Conservation (phyloP, 2,329 filamentous ascomycete species). For the Diaporthe vexans region DNA sequence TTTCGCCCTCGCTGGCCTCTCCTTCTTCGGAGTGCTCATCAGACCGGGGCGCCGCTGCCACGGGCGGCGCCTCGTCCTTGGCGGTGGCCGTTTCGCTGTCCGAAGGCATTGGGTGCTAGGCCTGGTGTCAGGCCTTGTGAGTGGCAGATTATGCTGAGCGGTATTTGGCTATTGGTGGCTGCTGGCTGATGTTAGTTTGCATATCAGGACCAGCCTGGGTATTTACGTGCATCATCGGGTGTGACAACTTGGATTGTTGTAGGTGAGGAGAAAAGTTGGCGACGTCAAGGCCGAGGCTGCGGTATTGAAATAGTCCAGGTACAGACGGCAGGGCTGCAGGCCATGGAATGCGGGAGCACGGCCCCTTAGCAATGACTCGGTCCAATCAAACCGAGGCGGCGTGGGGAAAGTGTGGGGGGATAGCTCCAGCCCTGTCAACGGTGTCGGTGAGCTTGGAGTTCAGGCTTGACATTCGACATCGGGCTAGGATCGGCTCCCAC, state of each 20-base stretch:
- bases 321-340: slow-evolving; percentile 32
- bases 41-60: slow-evolving; percentile 25
- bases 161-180: slow-evolving; percentile 12
- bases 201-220: slow-evolving; percentile 36
- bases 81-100: slow-evolving; percentile 35
- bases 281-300: slow-evolving; percentile 27
- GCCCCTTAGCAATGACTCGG: slow-evolving; percentile 10
- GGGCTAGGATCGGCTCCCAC: background rate
- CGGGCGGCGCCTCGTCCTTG: slow-evolving; percentile 31
- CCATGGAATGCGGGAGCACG: slow-evolving; percentile 11
- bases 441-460: slow-evolving; percentile 18
- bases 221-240: slow-evolving; percentile 38
- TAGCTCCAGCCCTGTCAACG: slow-evolving; percentile 13
- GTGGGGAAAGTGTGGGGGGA: slow-evolving; percentile 23
- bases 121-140: background rate
- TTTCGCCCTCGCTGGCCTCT: slow-evolving; percentile 38
- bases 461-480: background rate
- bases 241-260: background rate
- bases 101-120: slow-evolving; percentile 34
- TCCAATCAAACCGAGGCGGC: slow-evolving; percentile 23
- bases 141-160: background rate
- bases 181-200: slow-evolving; percentile 38
- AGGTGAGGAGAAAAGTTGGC: slow-evolving; percentile 32
- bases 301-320: slow-evolving; percentile 28
- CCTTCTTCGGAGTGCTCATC: slow-evolving; percentile 40